These are phyloP conservation scores for Ambrosiella beaveri DNA, from an alignment of 2,329 filamentous ascomycete genomes.

Conservation along the genomic window DNA sequence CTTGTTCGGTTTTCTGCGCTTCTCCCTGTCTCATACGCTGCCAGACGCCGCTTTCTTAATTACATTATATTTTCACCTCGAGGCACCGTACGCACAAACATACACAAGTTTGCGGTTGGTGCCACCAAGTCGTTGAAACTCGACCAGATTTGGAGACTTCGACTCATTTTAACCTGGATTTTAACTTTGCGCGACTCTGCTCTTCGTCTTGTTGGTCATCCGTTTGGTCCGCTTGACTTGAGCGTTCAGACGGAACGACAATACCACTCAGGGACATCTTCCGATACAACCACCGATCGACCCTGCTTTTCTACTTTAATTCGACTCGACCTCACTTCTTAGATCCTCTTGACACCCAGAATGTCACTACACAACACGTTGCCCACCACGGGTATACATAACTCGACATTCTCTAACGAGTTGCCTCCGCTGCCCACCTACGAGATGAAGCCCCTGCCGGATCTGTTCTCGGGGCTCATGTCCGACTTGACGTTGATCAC, in stretches of 20 bases:
- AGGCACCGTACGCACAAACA: background rate
- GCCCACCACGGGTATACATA: constrained; percentile 31
- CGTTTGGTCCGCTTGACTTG: background rate
- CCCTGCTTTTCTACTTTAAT: background rate
- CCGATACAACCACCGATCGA: background rate
- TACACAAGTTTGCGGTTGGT: background rate
- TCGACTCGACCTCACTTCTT: background rate
- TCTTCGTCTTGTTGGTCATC: too few species aligned
- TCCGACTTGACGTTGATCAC: constrained; percentile 68
- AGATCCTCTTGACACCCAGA: background rate
- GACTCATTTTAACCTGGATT: too few species aligned
- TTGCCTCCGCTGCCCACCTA: constrained; percentile 80
- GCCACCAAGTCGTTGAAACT: background rate
- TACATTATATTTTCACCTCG: background rate
- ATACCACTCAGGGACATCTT: background rate
- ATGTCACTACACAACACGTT: background rate
- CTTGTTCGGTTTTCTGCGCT: background rate
- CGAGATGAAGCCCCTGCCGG: constrained; percentile 48
- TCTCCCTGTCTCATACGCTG: background rate
- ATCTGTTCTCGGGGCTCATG: constrained; percentile 53
- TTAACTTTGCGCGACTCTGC: too few species aligned
- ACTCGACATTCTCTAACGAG: constrained; percentile 34
- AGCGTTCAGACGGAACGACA: background rate
- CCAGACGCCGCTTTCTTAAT: background rate
- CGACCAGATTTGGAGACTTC: too few species aligned